Evolutionary conservation across 2,329 filamentous ascomycete species (phyloP).

Genomic region (Drechslerella dactyloides): DNA sequence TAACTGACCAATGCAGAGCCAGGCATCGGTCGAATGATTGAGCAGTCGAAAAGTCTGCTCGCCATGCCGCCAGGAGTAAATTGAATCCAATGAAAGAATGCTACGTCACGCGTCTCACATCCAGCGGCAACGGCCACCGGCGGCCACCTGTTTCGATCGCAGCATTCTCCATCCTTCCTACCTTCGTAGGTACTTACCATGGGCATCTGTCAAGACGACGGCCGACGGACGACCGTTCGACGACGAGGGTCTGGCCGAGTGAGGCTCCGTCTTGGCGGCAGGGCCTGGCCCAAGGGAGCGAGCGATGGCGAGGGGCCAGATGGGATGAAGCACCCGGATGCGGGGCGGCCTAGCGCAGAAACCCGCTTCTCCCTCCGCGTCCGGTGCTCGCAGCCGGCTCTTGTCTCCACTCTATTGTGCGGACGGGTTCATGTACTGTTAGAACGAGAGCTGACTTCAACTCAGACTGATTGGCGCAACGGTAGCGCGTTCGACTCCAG

Average conservation of each 20-base stretch:
- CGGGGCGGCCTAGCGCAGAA: neutral
- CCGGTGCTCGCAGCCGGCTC: neutral
- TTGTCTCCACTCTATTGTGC: neutral
- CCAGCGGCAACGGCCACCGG: too few relatives aligned
- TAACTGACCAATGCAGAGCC: too few relatives aligned
- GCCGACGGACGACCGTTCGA: too few relatives aligned
- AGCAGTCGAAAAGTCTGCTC: too few relatives aligned
- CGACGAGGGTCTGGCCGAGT: neutral
- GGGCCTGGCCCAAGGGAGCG: neutral
- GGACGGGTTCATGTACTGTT: neutral
- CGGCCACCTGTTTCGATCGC: too few relatives aligned
- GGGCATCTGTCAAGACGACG: too few relatives aligned
- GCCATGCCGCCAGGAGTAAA: too few relatives aligned
- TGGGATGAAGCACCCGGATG: constrained; percentile 1
- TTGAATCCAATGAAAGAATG: too few relatives aligned
- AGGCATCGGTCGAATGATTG: too few relatives aligned
- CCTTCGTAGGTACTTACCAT: too few relatives aligned
- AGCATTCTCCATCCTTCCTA: too few relatives aligned
- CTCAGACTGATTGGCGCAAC: constrained; percentile 53
- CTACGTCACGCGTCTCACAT: too few relatives aligned
- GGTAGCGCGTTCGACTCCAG: constrained; percentile 55
- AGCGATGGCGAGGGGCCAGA: neutral
- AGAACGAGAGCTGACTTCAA: neutral
- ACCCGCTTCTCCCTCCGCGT: neutral
- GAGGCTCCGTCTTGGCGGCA: constrained; percentile 4